These are phyloP conservation scores for Oldenlandia corymbosa DNA, from an alignment of 257 asterid genomes.

Conservation along the genomic window DNA sequence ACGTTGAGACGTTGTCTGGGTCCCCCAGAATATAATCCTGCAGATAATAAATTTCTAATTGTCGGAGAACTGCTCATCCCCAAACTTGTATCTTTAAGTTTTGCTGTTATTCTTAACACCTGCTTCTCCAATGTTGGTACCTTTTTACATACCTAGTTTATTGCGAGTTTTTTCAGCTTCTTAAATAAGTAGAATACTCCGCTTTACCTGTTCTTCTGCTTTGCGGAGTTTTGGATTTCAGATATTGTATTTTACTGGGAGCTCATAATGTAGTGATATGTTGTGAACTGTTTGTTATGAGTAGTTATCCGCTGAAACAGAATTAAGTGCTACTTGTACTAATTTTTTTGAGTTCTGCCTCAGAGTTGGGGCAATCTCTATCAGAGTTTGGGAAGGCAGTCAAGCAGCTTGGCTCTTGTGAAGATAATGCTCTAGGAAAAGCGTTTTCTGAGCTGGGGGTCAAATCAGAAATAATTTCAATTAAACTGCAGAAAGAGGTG, in stretches of 20 bases:
- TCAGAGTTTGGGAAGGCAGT: slow-evolving; percentile 93
- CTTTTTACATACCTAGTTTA: not conserved
- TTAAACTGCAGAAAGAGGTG: slow-evolving; percentile 84
- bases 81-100: not conserved
- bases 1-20: not conserved
- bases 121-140: not conserved
- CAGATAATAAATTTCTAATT: not conserved
- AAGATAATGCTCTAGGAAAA: slow-evolving; percentile 80
- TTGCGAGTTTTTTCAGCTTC: not conserved
- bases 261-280: not conserved
- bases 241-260: too few species aligned
- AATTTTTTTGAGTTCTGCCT: slow-evolving; percentile 15
- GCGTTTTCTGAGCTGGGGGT: slow-evolving; percentile 90
- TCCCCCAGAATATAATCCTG: not conserved
- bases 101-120: not conserved
- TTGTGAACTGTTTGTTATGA: not conserved
- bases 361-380: slow-evolving; percentile 90
- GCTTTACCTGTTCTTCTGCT: not conserved
- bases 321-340: not conserved
- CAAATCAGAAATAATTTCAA: slow-evolving; percentile 68
- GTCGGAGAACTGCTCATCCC: not conserved
- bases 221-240: not conserved
- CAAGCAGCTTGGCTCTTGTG: slow-evolving; percentile 77
- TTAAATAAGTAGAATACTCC: not conserved
- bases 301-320: not conserved